These are phyloP conservation scores for Teunomyces cretensis DNA, from an alignment of 805 yeast genomes.

Conservation along the genomic window DNA sequence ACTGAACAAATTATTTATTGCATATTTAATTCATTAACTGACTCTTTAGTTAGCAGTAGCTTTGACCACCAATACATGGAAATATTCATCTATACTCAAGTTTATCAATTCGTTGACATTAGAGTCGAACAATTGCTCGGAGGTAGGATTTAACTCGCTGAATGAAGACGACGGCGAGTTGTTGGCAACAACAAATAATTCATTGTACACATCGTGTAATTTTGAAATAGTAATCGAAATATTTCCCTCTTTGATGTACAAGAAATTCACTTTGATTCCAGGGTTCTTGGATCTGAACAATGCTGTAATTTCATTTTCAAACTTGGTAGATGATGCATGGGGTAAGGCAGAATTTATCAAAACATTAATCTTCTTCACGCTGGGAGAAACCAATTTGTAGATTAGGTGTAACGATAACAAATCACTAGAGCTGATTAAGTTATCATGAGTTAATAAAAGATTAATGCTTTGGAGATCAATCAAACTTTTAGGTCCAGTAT, in stretches of 20 bases:
- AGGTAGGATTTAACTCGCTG: constrained; percentile 4
- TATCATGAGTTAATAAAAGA: constrained; percentile 31
- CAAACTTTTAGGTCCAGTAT: constrained; percentile 8
- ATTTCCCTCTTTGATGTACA: constrained; percentile 16
- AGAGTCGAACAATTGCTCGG: constrained; percentile 15
- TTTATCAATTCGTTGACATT: constrained; percentile 22
- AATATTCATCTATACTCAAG: constrained; percentile 21
- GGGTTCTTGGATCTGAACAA: constrained; percentile 10
- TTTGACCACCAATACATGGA: constrained; percentile 22
- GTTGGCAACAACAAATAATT: constrained; percentile 26
- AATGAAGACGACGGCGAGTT: constrained; percentile 8
- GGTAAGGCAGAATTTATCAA: constrained; percentile 14
- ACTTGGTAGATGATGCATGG: constrained; percentile 10
- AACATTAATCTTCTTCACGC: constrained; percentile 16
- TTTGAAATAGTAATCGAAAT: constrained; percentile 14
- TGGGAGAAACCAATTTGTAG: constrained; percentile 17
- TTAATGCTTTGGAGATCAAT: constrained; percentile 19
- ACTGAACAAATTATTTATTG: background rate
- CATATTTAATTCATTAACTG: background rate
- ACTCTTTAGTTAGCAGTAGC: constrained; percentile 6
- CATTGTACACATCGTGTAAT: constrained; percentile 14
- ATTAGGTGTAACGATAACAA: constrained; percentile 30
- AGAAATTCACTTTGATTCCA: constrained; percentile 11
- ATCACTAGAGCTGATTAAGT: constrained; percentile 33
- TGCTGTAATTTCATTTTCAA: constrained; percentile 9